phyloP scores from a whole-genome alignment of 106 monocot genomes.

The Dioscorea alata region DNA sequence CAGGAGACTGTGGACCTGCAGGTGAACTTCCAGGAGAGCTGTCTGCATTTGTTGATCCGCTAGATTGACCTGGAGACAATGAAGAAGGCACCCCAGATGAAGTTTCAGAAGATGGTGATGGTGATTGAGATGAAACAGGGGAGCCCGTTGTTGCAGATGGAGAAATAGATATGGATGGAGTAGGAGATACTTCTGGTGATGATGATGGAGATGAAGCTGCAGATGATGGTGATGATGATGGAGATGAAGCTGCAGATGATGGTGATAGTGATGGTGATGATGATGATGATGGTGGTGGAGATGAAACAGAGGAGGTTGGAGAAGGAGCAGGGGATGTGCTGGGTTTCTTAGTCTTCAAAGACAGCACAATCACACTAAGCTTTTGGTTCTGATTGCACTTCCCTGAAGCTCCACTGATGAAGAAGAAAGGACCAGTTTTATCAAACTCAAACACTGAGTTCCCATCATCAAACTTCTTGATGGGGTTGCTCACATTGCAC shows the following conservation, averaged over 20 bases:
- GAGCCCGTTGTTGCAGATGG: too few relatives aligned
- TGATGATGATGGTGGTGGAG: not conserved
- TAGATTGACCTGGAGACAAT: too few relatives aligned
- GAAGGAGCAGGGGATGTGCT: not conserved
- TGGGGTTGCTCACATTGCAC: constrained; percentile 1
- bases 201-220: not conserved
- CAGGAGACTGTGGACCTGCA: not conserved
- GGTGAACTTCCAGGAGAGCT: too few relatives aligned
- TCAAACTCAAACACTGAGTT: constrained; percentile 5
- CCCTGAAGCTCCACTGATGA: constrained; percentile 2
- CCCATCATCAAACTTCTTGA: constrained; percentile 1
- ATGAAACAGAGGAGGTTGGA: not conserved
- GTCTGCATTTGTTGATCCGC: too few relatives aligned
- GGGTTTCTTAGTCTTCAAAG: not conserved
- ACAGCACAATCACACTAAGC: not conserved
- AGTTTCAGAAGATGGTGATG: too few relatives aligned
- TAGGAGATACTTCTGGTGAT: not conserved
- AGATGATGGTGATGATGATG: not conserved
- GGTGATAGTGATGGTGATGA: not conserved
- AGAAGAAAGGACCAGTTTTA: not conserved
- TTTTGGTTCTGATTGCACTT: not conserved
- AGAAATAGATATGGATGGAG: not conserved
- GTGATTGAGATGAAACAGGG: too few relatives aligned
- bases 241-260: not conserved
- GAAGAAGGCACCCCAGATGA: too few relatives aligned